These are phyloP conservation scores for Candida sakaeoensis DNA, from an alignment of 805 yeast species.

Conservation along the genomic window DNA sequence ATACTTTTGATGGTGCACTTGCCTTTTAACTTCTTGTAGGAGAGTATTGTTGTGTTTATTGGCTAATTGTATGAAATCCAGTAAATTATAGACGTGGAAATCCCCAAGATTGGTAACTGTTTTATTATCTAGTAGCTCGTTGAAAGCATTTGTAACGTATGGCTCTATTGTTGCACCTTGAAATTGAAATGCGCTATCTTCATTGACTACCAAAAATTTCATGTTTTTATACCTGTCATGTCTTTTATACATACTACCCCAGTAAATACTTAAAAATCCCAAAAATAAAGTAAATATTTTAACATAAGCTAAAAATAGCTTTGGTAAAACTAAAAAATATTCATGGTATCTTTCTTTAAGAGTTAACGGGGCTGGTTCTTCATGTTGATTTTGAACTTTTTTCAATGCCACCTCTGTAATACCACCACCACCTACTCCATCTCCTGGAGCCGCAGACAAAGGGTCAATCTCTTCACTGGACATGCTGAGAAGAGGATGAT, in stretches of 20 bases:
- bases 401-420: background rate
- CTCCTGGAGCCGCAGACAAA: constrained; percentile 6
- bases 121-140: constrained; percentile 11
- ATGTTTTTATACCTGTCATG: constrained; percentile 23
- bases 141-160: constrained; percentile 17
- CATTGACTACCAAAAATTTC: constrained; percentile 28
- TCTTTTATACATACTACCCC: constrained; percentile 33
- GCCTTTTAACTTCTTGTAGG: constrained; percentile 16
- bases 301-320: constrained; percentile 17
- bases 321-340: constrained; percentile 8
- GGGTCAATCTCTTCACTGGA: constrained; percentile 11
- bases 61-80: constrained; percentile 15
- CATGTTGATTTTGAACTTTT: background rate
- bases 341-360: constrained; percentile 4
- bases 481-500: background rate
- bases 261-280: constrained; percentile 32
- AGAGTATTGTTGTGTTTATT: constrained; percentile 16
- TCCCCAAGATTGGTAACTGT: constrained; percentile 14
- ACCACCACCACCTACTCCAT: constrained; percentile 1
- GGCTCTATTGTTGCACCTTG: constrained; percentile 19
- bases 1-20: constrained; percentile 25
- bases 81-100: constrained; percentile 15
- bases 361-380: constrained; percentile 3
- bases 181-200: constrained; percentile 19
- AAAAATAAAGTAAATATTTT: constrained; percentile 19